A percentile compares a stretch with the other conserved stretches of the same genome.
Conservation (phyloP, 164 flowering plant species). For the Aristolochia californica region DNA sequence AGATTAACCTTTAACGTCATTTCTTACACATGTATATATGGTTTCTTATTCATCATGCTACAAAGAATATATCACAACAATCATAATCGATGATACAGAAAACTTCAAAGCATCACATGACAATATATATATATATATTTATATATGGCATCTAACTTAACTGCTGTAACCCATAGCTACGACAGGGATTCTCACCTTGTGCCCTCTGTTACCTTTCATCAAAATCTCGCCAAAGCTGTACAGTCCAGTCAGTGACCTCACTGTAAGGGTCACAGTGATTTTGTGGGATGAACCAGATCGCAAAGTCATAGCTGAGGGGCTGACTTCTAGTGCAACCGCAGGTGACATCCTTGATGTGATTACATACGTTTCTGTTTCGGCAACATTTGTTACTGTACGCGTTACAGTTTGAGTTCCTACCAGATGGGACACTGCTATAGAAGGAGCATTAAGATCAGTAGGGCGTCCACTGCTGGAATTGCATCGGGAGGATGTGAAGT, state of each 20-base stretch:
- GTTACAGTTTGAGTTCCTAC: slow-evolving; percentile 58
- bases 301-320: slow-evolving; percentile 82
- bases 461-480: slow-evolving; percentile 61
- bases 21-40: not conserved
- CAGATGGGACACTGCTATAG: slow-evolving; percentile 75
- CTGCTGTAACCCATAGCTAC: slow-evolving; percentile 80
- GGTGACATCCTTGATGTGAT: slow-evolving; percentile 71
- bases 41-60: slow-evolving; percentile 38
- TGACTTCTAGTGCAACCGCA: slow-evolving; percentile 59
- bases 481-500: slow-evolving; percentile 60
- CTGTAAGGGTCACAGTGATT: slow-evolving; percentile 63
- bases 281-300: slow-evolving; percentile 53
- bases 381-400: slow-evolving; percentile 80
- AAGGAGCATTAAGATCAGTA: slow-evolving; percentile 69
- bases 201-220: slow-evolving; percentile 89
- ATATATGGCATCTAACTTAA: slow-evolving; percentile 14
- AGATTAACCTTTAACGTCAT: not conserved
- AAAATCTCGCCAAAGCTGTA: slow-evolving; percentile 82
- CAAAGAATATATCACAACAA: slow-evolving; percentile 49
- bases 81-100: slow-evolving; percentile 5
- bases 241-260: slow-evolving; percentile 55
- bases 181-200: slow-evolving; percentile 87
- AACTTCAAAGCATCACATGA: slow-evolving; percentile 1
- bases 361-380: slow-evolving; percentile 68
- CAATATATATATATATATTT: too few species aligned